Evolutionary conservation across 495 filamentous ascomycete species (phyloP).

Genomic region (Talaromyces adpressus): DNA sequence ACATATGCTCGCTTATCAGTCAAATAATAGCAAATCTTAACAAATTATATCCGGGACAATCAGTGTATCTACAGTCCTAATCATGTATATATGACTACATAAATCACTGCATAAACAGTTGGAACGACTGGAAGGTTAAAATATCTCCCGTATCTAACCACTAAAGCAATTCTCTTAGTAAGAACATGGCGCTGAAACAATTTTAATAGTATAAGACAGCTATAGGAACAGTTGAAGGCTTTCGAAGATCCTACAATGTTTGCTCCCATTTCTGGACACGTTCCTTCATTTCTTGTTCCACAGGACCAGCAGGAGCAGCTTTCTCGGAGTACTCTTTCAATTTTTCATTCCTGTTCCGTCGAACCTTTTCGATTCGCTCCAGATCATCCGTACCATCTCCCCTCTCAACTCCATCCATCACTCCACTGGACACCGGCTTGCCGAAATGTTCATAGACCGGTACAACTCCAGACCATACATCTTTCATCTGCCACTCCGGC

Average conservation of each 20-base stretch:
- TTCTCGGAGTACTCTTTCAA: not conserved
- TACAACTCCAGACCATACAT: constrained; percentile 1
- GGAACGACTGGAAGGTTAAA: too few relatives aligned
- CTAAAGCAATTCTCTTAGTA: too few relatives aligned
- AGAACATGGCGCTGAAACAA: too few relatives aligned
- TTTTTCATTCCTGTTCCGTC: not conserved
- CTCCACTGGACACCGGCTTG: not conserved
- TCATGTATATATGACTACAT: too few relatives aligned
- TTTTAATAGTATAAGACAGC: too few relatives aligned
- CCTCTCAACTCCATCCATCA: constrained; percentile 3
- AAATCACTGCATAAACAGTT: too few relatives aligned
- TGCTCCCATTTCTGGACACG: not conserved
- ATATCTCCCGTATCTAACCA: too few relatives aligned
- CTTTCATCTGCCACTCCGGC: not conserved
- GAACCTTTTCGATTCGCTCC: not conserved
- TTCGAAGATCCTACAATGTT: too few relatives aligned
- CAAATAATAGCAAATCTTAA: too few relatives aligned
- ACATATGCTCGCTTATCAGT: not conserved
- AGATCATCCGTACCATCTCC: not conserved
- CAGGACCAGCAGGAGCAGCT: not conserved
- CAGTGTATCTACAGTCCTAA: too few relatives aligned
- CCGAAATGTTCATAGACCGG: not conserved
- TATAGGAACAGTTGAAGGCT: too few relatives aligned
- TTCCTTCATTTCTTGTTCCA: not conserved
- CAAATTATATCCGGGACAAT: too few relatives aligned